Percentiles rank a stretch among this genome's conserved stretches.
Evolutionary conservation across 345 rosid species (phyloP).

Genomic region (Citrus hindsii): DNA sequence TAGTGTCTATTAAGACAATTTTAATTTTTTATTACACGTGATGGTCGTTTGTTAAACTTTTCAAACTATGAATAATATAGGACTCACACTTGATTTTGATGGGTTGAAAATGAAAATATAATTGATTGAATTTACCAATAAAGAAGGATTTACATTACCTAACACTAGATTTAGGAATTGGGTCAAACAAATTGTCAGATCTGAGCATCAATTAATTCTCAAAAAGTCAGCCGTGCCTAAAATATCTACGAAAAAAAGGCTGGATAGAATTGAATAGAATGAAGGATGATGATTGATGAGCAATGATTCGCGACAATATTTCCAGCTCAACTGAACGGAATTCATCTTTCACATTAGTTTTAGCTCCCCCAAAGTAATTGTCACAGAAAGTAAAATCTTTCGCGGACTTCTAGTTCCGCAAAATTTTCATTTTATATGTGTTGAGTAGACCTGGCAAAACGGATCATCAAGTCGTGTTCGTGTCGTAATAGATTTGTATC

Average conservation of each 20-base stretch:
- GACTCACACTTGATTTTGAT: neutral
- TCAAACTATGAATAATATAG: too few species aligned
- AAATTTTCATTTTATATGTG: neutral
- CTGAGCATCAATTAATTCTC: neutral
- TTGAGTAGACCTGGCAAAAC: too few species aligned
- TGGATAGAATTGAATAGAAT: neutral
- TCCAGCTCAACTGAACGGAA: neutral
- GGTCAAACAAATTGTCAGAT: neutral
- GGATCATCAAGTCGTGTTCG: too few species aligned
- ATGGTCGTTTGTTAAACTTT: too few species aligned
- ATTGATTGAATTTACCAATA: neutral
- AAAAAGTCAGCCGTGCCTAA: neutral
- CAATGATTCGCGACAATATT: neutral
- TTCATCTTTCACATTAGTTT: neutral
- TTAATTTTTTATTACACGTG: too few species aligned
- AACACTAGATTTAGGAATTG: neutral
- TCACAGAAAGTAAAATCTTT: neutral
- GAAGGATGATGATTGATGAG: neutral
- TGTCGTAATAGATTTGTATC: too few species aligned
- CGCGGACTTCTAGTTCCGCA: neutral
- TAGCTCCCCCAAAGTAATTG: neutral
- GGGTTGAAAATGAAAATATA: neutral
- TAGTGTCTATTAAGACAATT: fast-evolving
- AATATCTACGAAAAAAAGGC: too few species aligned
- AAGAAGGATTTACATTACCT: neutral